These are phyloP conservation scores for Diaporthe citriasiana DNA, from an alignment of 2,329 filamentous ascomycete genomes.

Conservation along the genomic window DNA sequence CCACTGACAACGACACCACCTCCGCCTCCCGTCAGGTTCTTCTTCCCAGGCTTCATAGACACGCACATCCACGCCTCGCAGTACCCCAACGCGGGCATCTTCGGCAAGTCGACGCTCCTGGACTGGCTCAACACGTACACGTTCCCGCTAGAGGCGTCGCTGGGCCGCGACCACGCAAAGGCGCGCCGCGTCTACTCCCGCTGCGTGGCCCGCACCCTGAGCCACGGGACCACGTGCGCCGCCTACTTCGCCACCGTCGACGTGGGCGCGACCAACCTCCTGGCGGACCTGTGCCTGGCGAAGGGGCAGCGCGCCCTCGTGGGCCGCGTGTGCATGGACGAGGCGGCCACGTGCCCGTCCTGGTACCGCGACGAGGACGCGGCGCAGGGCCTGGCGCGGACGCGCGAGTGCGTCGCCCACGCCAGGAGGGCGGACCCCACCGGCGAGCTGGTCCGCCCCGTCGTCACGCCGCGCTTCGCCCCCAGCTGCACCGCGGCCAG, in stretches of 20 bases:
- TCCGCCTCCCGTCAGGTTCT: constrained; percentile 70
- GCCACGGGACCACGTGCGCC: constrained; percentile 92
- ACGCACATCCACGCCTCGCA: constrained; percentile 96
- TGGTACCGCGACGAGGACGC: constrained; percentile 84
- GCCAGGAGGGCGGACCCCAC: constrained; percentile 76
- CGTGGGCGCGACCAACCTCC: constrained; percentile 88
- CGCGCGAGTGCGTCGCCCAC: constrained; percentile 73
- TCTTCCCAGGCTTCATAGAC: constrained; percentile 90
- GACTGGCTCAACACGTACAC: constrained; percentile 97
- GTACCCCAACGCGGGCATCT: constrained; percentile 94
- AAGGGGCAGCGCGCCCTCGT: constrained; percentile 91
- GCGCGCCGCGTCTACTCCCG: constrained; percentile 82
- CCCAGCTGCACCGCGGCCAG: constrained; percentile 71
- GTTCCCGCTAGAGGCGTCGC: constrained; percentile 89
- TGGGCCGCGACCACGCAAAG: constrained; percentile 69
- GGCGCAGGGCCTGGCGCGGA: constrained; percentile 68
- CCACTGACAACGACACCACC: neutral
- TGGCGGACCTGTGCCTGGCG: constrained; percentile 84
- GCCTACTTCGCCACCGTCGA: constrained; percentile 96
- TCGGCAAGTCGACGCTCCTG: constrained; percentile 91
- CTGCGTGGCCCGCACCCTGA: constrained; percentile 83
- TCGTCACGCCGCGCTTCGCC: constrained; percentile 82
- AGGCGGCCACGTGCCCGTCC: constrained; percentile 72
- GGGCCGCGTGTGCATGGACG: constrained; percentile 96
- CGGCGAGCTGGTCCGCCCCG: constrained; percentile 77